phyloP scores from a whole-genome alignment of 2,329 filamentous ascomycete genomes.

The Taxawa tesnikishii region DNA sequence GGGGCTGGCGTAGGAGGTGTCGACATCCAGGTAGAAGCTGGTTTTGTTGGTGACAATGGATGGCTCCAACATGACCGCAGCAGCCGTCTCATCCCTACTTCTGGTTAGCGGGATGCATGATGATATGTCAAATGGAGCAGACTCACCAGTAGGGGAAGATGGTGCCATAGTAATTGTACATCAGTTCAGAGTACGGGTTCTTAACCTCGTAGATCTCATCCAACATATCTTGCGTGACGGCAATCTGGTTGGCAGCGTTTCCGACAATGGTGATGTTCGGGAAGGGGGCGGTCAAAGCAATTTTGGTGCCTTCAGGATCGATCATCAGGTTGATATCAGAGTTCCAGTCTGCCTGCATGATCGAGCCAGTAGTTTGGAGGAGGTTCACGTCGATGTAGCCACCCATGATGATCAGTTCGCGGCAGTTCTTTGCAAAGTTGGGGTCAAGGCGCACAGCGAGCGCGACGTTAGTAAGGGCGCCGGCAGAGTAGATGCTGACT shows the following conservation, averaged over 20 bases:
- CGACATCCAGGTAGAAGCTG: conserved; percentile 30
- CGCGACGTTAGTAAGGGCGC: conserved; percentile 37
- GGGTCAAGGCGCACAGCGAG: conserved; percentile 34
- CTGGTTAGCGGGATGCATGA: not conserved
- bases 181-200: conserved; percentile 26
- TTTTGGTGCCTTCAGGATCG: conserved; percentile 38
- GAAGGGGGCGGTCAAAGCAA: conserved; percentile 35
- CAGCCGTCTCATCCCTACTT: conserved; percentile 34
- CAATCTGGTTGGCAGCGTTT: conserved; percentile 37
- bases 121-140: conserved; percentile 15
- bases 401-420: conserved; percentile 38
- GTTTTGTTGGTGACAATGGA: conserved; percentile 25
- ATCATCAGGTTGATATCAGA: conserved; percentile 32
- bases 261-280: conserved; percentile 32
- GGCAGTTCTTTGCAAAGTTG: conserved; percentile 32
- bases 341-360: conserved; percentile 5
- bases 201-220: conserved; percentile 25
- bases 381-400: conserved; percentile 33
- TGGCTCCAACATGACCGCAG: conserved; percentile 27
- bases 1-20: conserved; percentile 27
- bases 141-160: no score
- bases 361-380: conserved; percentile 15
- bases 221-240: conserved; percentile 25
- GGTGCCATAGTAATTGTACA: conserved; percentile 26
- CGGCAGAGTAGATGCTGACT: conserved; percentile 35